A percentile compares a stretch with the other conserved stretches of the same genome.
Conservation (phyloP, 2,329 filamentous ascomycete genomes). For the Zopfia rhizophila region DNA sequence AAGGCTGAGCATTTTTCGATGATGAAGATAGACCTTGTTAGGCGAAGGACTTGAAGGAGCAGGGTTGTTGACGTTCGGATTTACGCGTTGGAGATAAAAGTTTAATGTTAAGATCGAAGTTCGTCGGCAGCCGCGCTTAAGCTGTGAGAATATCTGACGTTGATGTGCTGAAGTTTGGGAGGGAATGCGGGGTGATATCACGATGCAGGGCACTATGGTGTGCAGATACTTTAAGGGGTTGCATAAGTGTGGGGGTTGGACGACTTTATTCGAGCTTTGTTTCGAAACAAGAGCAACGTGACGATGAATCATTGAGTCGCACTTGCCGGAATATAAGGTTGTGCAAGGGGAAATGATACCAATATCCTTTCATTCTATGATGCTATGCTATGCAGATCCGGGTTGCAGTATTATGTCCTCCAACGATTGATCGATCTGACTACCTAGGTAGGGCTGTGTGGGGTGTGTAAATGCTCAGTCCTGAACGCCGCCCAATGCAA, state of each 20-base stretch:
- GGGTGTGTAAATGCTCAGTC: conserved; percentile 13
- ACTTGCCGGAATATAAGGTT: conserved; percentile 1
- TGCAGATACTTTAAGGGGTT: conserved; percentile 21
- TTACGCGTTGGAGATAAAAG: no score
- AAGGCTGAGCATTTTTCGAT: no score
- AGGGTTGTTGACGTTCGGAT: no score
- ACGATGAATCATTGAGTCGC: no score
- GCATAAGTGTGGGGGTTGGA: conserved; percentile 4
- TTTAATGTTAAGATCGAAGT: no score
- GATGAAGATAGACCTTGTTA: no score
- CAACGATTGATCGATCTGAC: conserved; percentile 14
- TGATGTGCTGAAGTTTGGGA: no score
- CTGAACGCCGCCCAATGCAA: conserved; percentile 17
- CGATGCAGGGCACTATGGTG: conserved; percentile 23
- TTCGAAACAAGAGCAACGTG: not conserved
- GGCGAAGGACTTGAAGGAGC: no score
- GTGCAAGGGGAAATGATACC: conserved; percentile 3
- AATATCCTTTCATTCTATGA: conserved; percentile 11
- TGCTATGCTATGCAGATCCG: not conserved
- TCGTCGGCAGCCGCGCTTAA: no score
- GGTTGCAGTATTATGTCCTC: conserved; percentile 13
- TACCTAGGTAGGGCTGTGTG: not conserved
- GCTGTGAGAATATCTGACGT: no score
- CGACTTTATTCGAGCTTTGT: no score
- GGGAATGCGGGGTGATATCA: conserved; percentile 41